phyloP scores from a whole-genome alignment of 176 grass and related monocot species.

The Aegilops tauschii region DNA sequence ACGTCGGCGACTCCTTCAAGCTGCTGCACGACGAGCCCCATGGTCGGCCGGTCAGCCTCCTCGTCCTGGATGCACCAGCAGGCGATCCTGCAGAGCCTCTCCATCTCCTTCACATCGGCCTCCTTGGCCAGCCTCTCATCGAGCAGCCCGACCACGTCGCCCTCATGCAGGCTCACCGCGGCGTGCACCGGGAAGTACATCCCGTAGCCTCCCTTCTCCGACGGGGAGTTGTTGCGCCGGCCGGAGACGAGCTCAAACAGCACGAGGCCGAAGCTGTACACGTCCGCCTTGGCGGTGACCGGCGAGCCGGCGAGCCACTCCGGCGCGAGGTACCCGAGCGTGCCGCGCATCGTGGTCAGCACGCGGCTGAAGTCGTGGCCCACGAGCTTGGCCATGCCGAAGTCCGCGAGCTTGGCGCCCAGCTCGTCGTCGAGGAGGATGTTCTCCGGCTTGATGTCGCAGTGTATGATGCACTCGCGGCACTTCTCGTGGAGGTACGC shows the following conservation, averaged over 20 bases:
- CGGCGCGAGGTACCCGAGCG: conserved; percentile 57
- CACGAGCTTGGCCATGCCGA: conserved; percentile 55
- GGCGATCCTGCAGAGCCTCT: conserved; percentile 44
- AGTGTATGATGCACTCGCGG: conserved; percentile 54
- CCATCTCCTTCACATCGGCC: conserved; percentile 40
- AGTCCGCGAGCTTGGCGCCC: conserved; percentile 40
- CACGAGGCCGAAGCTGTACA: conserved; percentile 55
- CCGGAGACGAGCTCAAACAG: conserved; percentile 54
- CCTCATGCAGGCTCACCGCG: conserved; percentile 28
- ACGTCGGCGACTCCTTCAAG: conserved; percentile 46
- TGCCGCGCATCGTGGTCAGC: conserved; percentile 59
- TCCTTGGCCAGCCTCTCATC: conserved; percentile 41
- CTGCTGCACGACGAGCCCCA: conserved; percentile 54
- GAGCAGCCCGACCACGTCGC: conserved; percentile 41
- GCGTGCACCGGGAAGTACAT: conserved; percentile 52
- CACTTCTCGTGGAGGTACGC: conserved; percentile 48
- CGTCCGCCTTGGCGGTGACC: conserved; percentile 54
- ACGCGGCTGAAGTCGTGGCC: conserved; percentile 50
- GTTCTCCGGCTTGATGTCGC: conserved; percentile 59
- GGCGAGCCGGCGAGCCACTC: conserved; percentile 51
- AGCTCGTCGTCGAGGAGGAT: conserved; percentile 41
- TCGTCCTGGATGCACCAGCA: conserved; percentile 58
- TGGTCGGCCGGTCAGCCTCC: conserved; percentile 40
- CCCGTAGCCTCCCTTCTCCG: neutral
- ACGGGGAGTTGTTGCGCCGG: conserved; percentile 32